phyloP scores from a whole-genome alignment of 1,284 basidiomycete genomes.

The Puccinia triticina region DNA sequence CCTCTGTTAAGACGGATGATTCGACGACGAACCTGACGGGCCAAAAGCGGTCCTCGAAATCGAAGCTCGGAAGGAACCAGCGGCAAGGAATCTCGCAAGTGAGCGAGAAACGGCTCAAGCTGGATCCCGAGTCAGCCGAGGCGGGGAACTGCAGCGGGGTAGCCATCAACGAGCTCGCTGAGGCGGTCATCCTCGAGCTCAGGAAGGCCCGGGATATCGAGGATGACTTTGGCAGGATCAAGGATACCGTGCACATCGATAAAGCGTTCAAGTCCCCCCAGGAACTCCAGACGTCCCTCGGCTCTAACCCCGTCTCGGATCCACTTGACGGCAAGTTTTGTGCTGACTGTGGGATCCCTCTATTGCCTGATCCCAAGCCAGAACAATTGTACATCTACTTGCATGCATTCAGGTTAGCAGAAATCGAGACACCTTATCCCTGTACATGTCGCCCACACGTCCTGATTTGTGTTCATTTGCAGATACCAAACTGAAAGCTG shows the following conservation, averaged over 20 bases:
- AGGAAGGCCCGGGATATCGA: conserved; percentile 50
- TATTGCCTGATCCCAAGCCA: conserved; percentile 85
- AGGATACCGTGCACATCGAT: conserved; percentile 46
- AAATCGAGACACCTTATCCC: neutral
- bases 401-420: conserved; percentile 75
- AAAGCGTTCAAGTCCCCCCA: conserved; percentile 41
- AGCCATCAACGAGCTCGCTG: conserved; percentile 36
- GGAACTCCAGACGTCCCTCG: neutral
- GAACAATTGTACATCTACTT: conserved; percentile 90
- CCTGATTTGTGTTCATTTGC: neutral
- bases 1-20: neutral
- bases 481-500: conserved; percentile 49
- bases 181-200: conserved; percentile 43
- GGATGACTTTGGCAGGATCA: conserved; percentile 42
- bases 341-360: conserved; percentile 80
- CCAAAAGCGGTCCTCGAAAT: conserved; percentile 22
- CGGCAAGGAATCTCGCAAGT: conserved; percentile 40
- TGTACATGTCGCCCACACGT: no score
- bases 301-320: neutral
- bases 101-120: conserved; percentile 23
- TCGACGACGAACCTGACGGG: neutral
- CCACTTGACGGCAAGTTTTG: conserved; percentile 66
- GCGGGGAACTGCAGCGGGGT: conserved; percentile 48
- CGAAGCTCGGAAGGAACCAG: conserved; percentile 39
- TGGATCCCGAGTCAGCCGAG: conserved; percentile 47